These are phyloP conservation scores for Boechera stricta DNA, from an alignment of 345 rosid genomes.

Conservation along the genomic window DNA sequence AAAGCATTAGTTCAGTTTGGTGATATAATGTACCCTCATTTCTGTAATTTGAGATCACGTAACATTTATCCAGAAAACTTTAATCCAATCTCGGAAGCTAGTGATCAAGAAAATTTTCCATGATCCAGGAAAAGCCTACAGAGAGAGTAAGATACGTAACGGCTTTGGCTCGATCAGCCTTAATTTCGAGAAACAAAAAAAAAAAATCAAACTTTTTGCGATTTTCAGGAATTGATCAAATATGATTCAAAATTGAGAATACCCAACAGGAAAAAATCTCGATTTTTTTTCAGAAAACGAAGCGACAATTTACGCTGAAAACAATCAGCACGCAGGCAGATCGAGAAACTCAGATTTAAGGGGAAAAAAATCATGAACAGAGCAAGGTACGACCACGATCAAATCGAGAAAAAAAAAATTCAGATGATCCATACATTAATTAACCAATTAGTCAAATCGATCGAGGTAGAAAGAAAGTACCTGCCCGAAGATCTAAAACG, in stretches of 20 bases:
- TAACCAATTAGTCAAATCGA: constrained; percentile 32
- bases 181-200: not conserved
- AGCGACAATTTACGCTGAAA: not conserved
- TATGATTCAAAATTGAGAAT: not conserved
- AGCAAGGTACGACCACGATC: not conserved
- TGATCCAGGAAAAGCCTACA: constrained; percentile 8
- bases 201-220: not conserved
- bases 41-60: constrained; percentile 11
- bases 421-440: constrained; percentile 24
- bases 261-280: not conserved
- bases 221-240: constrained; percentile 24
- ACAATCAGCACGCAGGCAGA: not conserved
- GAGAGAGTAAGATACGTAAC: not conserved
- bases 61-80: not conserved
- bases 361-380: constrained; percentile 2
- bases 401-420: not conserved
- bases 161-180: constrained; percentile 8
- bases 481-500: constrained; percentile 24
- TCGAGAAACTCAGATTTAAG: constrained; percentile 19
- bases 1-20: not conserved
- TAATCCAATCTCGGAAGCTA: constrained; percentile 11
- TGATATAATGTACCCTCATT: not conserved
- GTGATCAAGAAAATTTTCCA: constrained; percentile 7
- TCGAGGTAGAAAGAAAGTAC: constrained; percentile 16
- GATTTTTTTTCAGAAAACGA: not conserved